A percentile compares a stretch with the other conserved stretches of the same genome.
These are phyloP conservation scores for Aspergillus tubingensis DNA, from an alignment of 2,329 filamentous ascomycete genomes.

Conservation along the genomic window DNA sequence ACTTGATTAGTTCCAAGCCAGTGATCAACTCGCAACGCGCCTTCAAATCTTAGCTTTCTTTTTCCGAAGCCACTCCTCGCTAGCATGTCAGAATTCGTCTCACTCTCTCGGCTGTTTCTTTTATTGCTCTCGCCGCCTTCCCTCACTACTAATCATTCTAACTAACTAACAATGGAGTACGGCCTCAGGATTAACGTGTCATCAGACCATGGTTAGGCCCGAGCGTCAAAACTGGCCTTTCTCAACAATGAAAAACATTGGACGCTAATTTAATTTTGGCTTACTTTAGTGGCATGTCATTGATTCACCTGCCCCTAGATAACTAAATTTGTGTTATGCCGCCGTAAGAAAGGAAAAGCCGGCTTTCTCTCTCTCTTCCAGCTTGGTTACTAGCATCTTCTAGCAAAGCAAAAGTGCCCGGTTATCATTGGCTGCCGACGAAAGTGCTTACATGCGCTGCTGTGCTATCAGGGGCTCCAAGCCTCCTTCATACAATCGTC, in stretches of 20 bases:
- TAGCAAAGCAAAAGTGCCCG: background rate
- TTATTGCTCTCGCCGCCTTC: too few relatives aligned
- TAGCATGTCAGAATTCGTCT: background rate
- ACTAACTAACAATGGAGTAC: too few relatives aligned
- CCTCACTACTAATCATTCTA: too few relatives aligned
- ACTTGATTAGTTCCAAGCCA: background rate
- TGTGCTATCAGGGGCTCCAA: conserved; percentile 8
- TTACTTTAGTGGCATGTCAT: conserved; percentile 25
- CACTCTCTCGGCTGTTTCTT: too few relatives aligned
- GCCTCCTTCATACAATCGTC: conserved; percentile 7
- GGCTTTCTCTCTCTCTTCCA: background rate
- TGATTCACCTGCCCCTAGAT: conserved; percentile 18
- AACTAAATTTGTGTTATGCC: conserved; percentile 7
- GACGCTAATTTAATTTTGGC: conserved; percentile 22
- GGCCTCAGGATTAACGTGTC: conserved; percentile 2
- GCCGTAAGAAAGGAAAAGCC: conserved; percentile 11
- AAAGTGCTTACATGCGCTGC: conserved; percentile 12
- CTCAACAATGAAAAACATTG: conserved; percentile 7
- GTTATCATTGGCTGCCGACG: background rate
- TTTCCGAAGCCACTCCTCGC: background rate
- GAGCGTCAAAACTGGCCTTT: conserved; percentile 13
- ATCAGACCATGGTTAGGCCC: conserved; percentile 20
- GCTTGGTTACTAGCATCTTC: conserved; percentile 7
- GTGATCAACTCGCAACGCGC: conserved; percentile 8
- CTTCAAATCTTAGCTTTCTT: background rate